Evolutionary conservation across 2,329 filamentous ascomycete species (phyloP), one percentile per base, ranked within the genome.

Genomic region (Pseudogymnoascus sp.): DNA sequence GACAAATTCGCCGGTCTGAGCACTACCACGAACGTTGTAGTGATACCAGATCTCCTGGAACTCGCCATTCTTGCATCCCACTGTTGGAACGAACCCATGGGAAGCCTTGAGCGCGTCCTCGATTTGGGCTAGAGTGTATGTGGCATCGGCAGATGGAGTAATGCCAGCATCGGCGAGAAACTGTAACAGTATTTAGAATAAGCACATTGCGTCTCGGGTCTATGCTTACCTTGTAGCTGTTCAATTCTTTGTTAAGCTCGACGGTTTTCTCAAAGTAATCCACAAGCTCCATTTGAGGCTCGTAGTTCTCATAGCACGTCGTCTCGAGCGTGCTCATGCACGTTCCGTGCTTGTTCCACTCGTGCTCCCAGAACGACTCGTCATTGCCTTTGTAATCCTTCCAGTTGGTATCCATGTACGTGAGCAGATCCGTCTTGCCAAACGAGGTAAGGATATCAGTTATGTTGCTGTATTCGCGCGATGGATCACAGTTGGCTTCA

Each of bases 321-420:
- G 86, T 81, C 52, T 84, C 77, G 8, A 90, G 77, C 0, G 88
- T 90, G 66, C 77, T 83, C 64, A 90, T 82, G 73, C 87, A 90
- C n/a, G 77, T 80, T 60, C 88, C 88, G 69, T 91, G 88, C 71
- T 89, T 90, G 64, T 77, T 75, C 82, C 84, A 90, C 71, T 90
- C 87, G 70, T 90, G 86, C 69, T 86, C 76, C 87, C 87, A 90
- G 65, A 90, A 82, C 9, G 73, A 73, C 66, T 85, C 80, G 64
- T 86, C 81, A 39, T 83, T 73, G 60, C 85, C 85, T 56, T 79
- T 69, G 71, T 84, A 81, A 68, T 86, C 83, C 69, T 88, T 85
- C 88, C 87, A 90, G 74, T 85, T 89, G 1, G 74, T 81, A 57
- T 79, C 72, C 87, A 90, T 90, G 69, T 84, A 87, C 2, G 74